Percentiles rank a stretch among this genome's conserved stretches.
Conservation (phyloP, 371 early-diverging fungal species). For the Mortierella polycephala region DNA sequence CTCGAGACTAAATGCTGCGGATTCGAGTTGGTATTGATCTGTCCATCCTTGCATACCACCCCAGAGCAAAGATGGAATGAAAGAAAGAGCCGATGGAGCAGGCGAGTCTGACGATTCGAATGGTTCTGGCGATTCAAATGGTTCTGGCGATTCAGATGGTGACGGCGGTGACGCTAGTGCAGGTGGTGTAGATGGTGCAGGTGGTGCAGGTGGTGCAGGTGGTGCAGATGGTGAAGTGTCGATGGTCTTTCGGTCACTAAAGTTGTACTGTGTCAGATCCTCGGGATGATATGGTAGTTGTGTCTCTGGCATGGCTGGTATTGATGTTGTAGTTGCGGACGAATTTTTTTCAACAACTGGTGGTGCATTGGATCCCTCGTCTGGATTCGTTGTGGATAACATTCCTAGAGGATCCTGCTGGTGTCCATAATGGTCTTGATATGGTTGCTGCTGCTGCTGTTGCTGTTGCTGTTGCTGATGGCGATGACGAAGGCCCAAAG, state of each 20-base stretch:
- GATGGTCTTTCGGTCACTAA: slow-evolving; percentile 23
- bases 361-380: not conserved
- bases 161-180: no score
- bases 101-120: no score
- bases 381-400: not conserved
- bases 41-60: slow-evolving; percentile 15
- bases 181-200: no score
- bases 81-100: slow-evolving; percentile 1
- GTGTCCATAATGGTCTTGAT: not conserved
- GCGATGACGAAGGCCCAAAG: not conserved
- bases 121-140: no score
- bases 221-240: slow-evolving; percentile 41
- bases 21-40: not conserved
- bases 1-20: no score
- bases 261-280: slow-evolving; percentile 24
- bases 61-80: slow-evolving; percentile 15
- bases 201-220: not conserved
- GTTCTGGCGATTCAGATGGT: no score
- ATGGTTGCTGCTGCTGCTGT: slow-evolving; percentile 8
- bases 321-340: not conserved
- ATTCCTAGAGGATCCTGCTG: not conserved
- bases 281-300: not conserved
- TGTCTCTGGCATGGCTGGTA: not conserved
- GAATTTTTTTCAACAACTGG: no score
- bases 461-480: slow-evolving; percentile 6